Evolutionary conservation across 331 rosid species (phyloP).

Genomic region (Stylosanthes scabra): DNA sequence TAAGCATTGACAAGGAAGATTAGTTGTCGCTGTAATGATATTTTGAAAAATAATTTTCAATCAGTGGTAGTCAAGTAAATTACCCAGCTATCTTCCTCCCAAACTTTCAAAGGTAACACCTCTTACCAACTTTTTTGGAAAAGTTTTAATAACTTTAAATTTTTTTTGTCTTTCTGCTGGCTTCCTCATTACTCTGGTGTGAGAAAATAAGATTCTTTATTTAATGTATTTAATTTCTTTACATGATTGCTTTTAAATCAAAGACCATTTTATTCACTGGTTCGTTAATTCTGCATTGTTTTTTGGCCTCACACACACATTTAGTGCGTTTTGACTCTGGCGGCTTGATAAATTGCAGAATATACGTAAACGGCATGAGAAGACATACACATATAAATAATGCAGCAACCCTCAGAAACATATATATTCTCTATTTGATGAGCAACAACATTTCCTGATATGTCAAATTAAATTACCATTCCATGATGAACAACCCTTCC

Average conservation of each 20-base stretch:
- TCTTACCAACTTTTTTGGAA: not conserved
- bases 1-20: too few relatives aligned
- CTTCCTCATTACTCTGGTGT: not conserved
- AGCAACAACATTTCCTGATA: slow-evolving; percentile 48
- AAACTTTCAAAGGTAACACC: too few relatives aligned
- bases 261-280: not conserved
- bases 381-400: not conserved
- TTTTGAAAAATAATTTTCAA: too few relatives aligned
- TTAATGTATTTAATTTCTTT: not conserved
- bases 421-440: slow-evolving; percentile 7
- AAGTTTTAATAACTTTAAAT: not conserved
- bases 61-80: too few relatives aligned
- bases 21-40: too few relatives aligned
- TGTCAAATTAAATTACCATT: not conserved
- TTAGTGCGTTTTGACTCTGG: not conserved
- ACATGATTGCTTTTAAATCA: not conserved
- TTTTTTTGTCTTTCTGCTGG: not conserved
- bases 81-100: too few relatives aligned
- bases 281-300: not conserved
- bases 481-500: slow-evolving; percentile 15
- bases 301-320: not conserved
- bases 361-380: not conserved
- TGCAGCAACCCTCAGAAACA: slow-evolving; percentile 44
- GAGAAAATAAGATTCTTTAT: not conserved
- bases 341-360: slow-evolving; percentile 33